Evolutionary conservation across 1,284 basidiomycete genomes (phyloP), one percentile per base, ranked within the genome.

Genomic region (Tranzscheliella williamsii): DNA sequence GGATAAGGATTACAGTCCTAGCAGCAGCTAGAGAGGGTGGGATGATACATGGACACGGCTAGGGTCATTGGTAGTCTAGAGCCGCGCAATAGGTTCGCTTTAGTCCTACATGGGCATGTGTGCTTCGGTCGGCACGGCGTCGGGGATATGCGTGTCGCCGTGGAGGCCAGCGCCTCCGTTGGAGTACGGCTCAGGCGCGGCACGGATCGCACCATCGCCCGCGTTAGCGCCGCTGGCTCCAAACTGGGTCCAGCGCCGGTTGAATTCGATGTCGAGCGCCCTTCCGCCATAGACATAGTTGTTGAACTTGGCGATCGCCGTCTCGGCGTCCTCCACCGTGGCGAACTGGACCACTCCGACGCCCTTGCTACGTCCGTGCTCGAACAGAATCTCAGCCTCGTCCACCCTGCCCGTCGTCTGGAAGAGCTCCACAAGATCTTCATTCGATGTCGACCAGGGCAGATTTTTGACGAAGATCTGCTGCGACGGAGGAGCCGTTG

Each of bases 401-500:
- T 91, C 88, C 24, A 98, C 94, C 62, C 87, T 87, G 9, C 94
- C 94, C 1, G 92, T 95, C 24, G 94, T 98, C 81, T 96, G 93
- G 73, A 98, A 98, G 24, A 98, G 81, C 80, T 98, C 94, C 20
- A 97, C 93, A 23, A 98, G 81, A 76, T 98, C 94, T 75, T 97
- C 93, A 78, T 97, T 95, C n/a, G 92, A 90, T 26, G 94, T 98
- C 15, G 92, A 96, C 91, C 92, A 97, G 0, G 94, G 94, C 16
- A 98, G 81, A 78, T 97, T 97, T 79, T 90, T 87, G 69, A 96
- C 93, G 84, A 93, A 90, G 74, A 98, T 96, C 81, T 98, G 94
- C 78, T 91, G 89, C 74, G 87, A 91, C 1, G 93, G 92, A 68
- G 92, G 87, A 1, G 88, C 82, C 7, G 69, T 64, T 18, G 64